phyloP scores from a whole-genome alignment of 495 filamentous ascomycete genomes.

The Thermothielavioides terrestris region DNA sequence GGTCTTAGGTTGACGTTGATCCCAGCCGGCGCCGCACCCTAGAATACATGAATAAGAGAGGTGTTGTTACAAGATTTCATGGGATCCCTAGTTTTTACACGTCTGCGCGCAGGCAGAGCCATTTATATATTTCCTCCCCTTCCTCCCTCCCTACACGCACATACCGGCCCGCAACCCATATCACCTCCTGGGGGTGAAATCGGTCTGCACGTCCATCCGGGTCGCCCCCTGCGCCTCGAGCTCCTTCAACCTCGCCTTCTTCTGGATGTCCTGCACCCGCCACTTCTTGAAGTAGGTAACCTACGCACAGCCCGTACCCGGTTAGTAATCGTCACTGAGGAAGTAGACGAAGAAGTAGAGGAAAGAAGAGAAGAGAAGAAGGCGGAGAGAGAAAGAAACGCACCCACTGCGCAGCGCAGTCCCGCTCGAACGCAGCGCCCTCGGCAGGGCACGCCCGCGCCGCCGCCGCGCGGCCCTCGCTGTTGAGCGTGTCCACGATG shows the following conservation, averaged over 20 bases:
- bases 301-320: conserved; percentile 34
- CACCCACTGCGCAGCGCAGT: conserved; percentile 51
- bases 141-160: not conserved
- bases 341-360: not conserved
- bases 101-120: too few relatives aligned
- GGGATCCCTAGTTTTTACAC: too few relatives aligned
- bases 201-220: conserved; percentile 38
- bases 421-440: conserved; percentile 56
- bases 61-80: too few relatives aligned
- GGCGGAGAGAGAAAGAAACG: not conserved
- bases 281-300: conserved; percentile 97
- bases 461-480: conserved; percentile 52
- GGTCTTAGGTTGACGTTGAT: too few relatives aligned
- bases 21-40: too few relatives aligned
- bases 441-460: conserved; percentile 59
- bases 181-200: conserved; percentile 19
- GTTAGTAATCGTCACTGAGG: not conserved
- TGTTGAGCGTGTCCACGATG: conserved; percentile 78
- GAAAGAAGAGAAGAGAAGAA: not conserved
- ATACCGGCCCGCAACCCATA: not conserved
- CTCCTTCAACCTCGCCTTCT: conserved; percentile 66
- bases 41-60: too few relatives aligned
- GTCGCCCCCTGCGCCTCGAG: conserved; percentile 74
- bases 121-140: not conserved
- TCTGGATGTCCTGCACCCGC: conserved; percentile 82